phyloP scores from a whole-genome alignment of 768 basidiomycete species.

The Macrolepiota dolichaula region DNA sequence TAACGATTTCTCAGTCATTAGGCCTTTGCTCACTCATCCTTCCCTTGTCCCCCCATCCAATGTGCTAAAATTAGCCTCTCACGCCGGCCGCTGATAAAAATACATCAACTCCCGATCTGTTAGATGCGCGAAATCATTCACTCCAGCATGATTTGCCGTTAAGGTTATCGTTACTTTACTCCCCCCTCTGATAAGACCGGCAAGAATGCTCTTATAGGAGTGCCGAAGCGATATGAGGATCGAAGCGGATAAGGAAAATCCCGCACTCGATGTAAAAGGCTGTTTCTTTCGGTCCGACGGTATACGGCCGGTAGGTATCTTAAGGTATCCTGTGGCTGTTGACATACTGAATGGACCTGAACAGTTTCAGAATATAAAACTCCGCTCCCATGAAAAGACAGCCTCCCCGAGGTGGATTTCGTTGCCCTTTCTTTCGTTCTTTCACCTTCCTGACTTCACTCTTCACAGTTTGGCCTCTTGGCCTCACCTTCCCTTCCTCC shows the following conservation, averaged over 20 bases:
- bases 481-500: neutral
- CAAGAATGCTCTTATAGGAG: neutral
- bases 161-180: neutral
- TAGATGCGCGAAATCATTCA: neutral
- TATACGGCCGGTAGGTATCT: neutral
- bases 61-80: neutral
- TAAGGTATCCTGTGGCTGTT: neutral
- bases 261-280: neutral
- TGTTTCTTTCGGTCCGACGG: neutral
- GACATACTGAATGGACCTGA: neutral
- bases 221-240: neutral
- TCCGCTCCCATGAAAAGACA: neutral
- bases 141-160: neutral
- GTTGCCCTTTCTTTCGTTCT: neutral
- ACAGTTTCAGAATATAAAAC: neutral
- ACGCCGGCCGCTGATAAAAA: neutral
- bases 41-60: too few relatives aligned
- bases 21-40: neutral
- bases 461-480: neutral
- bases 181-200: neutral
- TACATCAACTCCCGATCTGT: neutral
- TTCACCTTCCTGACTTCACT: neutral
- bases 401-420: neutral
- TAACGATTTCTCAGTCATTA: neutral
- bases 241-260: neutral